Evolutionary conservation across 2,329 filamentous ascomycete genomes (phyloP), one percentile per base, ranked within the genome.

Genomic region (Ilyonectria destructans): DNA sequence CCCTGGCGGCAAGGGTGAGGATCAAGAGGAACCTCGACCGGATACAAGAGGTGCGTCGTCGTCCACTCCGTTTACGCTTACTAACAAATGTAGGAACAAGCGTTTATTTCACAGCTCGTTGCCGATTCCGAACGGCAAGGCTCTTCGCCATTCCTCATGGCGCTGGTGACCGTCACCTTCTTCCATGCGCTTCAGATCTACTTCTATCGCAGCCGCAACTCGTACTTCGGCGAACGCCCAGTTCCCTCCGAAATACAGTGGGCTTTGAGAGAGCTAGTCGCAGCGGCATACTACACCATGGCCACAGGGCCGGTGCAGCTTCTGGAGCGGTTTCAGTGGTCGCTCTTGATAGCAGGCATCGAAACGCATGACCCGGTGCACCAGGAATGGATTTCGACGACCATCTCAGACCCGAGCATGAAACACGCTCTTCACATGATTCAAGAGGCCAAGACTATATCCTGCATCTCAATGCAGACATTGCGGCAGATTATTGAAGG

Each of bases 351-450:
- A 10, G 69, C 64, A 10, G 69, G 71, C 2, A 58, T 73, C 4
- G 71, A 73, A 31, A 73, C 71, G 10, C 62, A 68, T 12, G 71
- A 73, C 6, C 69, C 71, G 0, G 62, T 73, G 2, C 68, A 73
- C 31, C 49, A 55, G n/a, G 67, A 74, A 2, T 73, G 71, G 71
- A 66, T 74, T 49, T 64, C 64, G 56, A 65, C 40, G 49, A 70
- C 21, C 61, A 70, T 73, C 62, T 73, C 71, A 37, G 71, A 73
- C 19, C 62, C 71, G 57, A 69, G 61, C 60, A 71, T 73, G 48
- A 73, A 68, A 58, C 59, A 69, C 8, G 49, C 69, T 0, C 58
- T 67, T 21, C 51, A 65, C 21, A 31, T 65, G 2, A 35, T 65
- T 0, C 19, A 57, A 17, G 55, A 63, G 62, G 71, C 71, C 35